These are phyloP conservation scores for Rhizopus microsporus DNA, from an alignment of 371 early-diverging fungal genomes.

Conservation along the genomic window DNA sequence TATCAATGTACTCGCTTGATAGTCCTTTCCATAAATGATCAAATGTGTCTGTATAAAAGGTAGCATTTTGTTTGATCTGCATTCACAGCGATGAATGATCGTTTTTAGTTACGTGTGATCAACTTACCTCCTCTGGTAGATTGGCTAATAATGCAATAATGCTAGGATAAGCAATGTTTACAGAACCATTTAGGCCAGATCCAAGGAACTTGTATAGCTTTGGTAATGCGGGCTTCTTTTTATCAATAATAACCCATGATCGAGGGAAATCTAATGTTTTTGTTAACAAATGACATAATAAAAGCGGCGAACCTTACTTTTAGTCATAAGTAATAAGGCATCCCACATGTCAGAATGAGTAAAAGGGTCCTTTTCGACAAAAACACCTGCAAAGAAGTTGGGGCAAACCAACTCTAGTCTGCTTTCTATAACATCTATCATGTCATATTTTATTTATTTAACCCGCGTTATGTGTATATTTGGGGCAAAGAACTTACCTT, in stretches of 20 bases:
- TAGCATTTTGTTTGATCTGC: conserved; percentile 34
- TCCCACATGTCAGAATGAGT: conserved; percentile 68
- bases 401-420: conserved; percentile 54
- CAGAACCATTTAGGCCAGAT: conserved; percentile 66
- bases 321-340: conserved; percentile 60
- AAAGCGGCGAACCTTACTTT: conserved; percentile 45
- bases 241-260: conserved; percentile 64
- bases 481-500: conserved; percentile 26
- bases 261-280: conserved; percentile 54
- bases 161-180: conserved; percentile 66
- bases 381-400: conserved; percentile 49
- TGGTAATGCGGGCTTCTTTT: conserved; percentile 66
- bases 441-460: not conserved
- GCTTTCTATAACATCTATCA: conserved; percentile 38
- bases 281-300: not conserved
- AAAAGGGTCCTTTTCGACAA: conserved; percentile 56
- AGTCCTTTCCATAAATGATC: conserved; percentile 71
- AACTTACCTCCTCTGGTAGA: conserved; percentile 53
- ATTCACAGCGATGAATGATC: conserved; percentile 4
- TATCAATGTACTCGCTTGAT: conserved; percentile 51
- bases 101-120: not conserved
- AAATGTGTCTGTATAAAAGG: conserved; percentile 64
- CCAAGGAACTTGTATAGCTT: conserved; percentile 69
- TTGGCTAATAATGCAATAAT: conserved; percentile 66
- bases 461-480: not conserved